Evolutionary conservation across 73 alveolate genomes (phyloP), one percentile per base, ranked within the genome.

Genomic region (Paramecium biaurelia): DNA sequence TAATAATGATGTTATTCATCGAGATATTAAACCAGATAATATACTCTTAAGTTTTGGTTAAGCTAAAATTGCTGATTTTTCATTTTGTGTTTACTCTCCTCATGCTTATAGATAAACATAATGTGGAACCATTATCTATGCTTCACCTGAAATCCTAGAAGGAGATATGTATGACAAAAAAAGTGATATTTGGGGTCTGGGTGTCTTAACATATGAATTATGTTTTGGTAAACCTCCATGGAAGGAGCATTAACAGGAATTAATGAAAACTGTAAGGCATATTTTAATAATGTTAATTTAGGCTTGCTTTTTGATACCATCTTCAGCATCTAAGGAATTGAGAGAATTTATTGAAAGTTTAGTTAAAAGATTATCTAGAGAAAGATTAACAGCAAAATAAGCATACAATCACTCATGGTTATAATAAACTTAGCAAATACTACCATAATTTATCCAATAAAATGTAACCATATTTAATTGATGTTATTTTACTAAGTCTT

Each of bases 11-110:
- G 20, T 89, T 0, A 79, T 89, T 15, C 70, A 89, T 82, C 15
- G 94, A 30, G 94, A 89, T 38, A 18, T 89, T 7, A 37, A 89
- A 32, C 94, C 94, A 15, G 94, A 89, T 87, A 89, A 89, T 82
- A 67, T 89, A 2, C 37, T 89, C 32, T 28, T 89, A 18, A 18
- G 34, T 10, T 42, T 87, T 38, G 93, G 38, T n/a, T 23, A 74
- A 74, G 59, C 38, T 2, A 79, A 76, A 34, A 30, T 89, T 7
- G 93, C 86, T 10, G 95, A 89, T 38, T 89, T 89, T 89, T 76
- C 93, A 34, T 92, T 30, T 15, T 30, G 57, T 45, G 86, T 68
- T 4, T 56, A 68, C 14, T 43, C 86, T 21, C 76, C 63, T 26
- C 34, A 32, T 21, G 92, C 14, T 12, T 26, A 92, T 87, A 89